A percentile compares a stretch with the other conserved stretches of the same genome.
Evolutionary conservation across 352 stramenopile genomes (phyloP).

Genomic region (Blastocystis sp.): DNA sequence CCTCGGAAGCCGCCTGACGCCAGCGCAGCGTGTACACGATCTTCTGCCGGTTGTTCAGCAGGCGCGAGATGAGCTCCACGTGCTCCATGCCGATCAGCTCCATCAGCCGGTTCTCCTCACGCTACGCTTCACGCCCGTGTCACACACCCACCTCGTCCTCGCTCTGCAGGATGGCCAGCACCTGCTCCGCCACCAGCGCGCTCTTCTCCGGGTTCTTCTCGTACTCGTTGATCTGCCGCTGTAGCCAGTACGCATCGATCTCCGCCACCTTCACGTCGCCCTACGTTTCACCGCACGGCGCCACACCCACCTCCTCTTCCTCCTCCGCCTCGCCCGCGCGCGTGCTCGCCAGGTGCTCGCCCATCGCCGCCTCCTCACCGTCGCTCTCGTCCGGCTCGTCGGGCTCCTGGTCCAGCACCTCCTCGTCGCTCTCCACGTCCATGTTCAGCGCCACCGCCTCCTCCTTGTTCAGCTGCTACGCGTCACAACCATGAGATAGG

Average conservation of each 20-base stretch:
- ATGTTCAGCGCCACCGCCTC: conserved; percentile 87
- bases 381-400: conserved; percentile 83
- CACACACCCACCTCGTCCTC: conserved; percentile 34
- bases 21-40: conserved; percentile 93
- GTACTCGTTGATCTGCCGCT: conserved; percentile 89
- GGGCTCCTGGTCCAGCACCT: conserved; percentile 84
- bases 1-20: conserved; percentile 89
- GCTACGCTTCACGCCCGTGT: conserved; percentile 71
- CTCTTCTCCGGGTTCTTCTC: conserved; percentile 90
- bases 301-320: conserved; percentile 69
- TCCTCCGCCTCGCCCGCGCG: background rate
- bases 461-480: conserved; percentile 74
- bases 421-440: conserved; percentile 89
- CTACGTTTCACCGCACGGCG: background rate
- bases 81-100: conserved; percentile 95
- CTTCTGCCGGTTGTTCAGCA: conserved; percentile 90
- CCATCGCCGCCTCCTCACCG: background rate
- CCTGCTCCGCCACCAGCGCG: conserved; percentile 85
- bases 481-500: conserved; percentile 71
- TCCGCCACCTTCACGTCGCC: conserved; percentile 78
- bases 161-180: conserved; percentile 75
- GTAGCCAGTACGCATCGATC: conserved; percentile 96
- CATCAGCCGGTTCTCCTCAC: conserved; percentile 92
- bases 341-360: background rate
- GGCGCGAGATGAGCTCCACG: conserved; percentile 96